Base-by-base conservation (phyloP, 192 early-diverging fungal species). In the Piromyces sp. region DNA sequence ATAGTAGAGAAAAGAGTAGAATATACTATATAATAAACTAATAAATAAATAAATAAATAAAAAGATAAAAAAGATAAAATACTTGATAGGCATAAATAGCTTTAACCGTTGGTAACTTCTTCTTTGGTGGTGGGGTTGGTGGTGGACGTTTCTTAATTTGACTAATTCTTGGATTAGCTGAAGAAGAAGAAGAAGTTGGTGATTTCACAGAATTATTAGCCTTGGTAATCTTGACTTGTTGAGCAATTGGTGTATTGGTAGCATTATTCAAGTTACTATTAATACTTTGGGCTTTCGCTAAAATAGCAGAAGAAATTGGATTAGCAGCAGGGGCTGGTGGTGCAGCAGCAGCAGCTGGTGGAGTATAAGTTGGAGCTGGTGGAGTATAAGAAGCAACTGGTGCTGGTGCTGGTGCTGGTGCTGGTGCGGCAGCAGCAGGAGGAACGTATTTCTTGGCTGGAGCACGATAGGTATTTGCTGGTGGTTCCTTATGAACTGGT, bases 11-110 rank as follows among this genome's bases (percentile, higher is more conserved):
- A n/a, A n/a, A n/a, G n/a, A n/a, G n/a, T n/a, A n/a, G n/a, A n/a
- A 33, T 33, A 6, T 6, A 33, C 9, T 33, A 33, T 33, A 33
- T 9, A 33, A 33, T 33, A 9, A 33, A 33, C 3, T 3, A 33
- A 33, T 33, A 33, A 33, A 33, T 6, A 33, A 6, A 33, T 33
- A 33, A 33, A 33, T 33, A 33, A 33, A 6, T 6, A 6, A 33
- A 33, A 33, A 33, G 9, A 33, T 6, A 33, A 33, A 33, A 33
- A 33, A 33, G 31, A 33, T 33, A 6, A 33, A 33, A 29, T 30
- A 81, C 81, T 28, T 82, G 38, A 68, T 82, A 82, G 11, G 31
- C 82, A 68, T 82, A 82, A 78, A 82, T 36, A 13, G 82, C 82
- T 36, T 68, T 36, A 30, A 78, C 82, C 0, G 33, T 38, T 19